phyloP scores from a whole-genome alignment of 257 asterid species.

The Solanum stenotomum region DNA sequence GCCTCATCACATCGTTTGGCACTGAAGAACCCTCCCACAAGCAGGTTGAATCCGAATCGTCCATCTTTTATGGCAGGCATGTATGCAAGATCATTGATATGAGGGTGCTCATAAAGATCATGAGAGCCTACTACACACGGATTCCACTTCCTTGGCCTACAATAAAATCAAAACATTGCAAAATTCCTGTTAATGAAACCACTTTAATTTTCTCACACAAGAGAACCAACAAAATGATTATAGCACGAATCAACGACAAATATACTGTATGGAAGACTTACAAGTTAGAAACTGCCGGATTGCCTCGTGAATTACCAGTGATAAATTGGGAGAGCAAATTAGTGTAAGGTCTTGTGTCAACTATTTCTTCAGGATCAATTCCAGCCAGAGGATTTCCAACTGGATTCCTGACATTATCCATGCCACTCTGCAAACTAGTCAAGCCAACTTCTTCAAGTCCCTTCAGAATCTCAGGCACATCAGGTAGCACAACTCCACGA shows the following conservation, averaged over 20 bases:
- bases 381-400: constrained; percentile 98
- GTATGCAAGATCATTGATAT: constrained; percentile 89
- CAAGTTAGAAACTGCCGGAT: constrained; percentile 85
- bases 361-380: constrained; percentile 80
- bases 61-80: constrained; percentile 89
- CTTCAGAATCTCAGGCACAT: constrained; percentile 75
- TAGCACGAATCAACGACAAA: not conserved
- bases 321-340: constrained; percentile 71
- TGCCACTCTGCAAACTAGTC: constrained; percentile 96
- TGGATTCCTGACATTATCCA: constrained; percentile 96
- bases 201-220: not conserved
- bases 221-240: not conserved
- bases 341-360: constrained; percentile 82
- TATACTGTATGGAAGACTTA: constrained; percentile 17
- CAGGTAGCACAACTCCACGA: constrained; percentile 80
- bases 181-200: not conserved
- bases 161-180: not conserved
- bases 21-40: constrained; percentile 94
- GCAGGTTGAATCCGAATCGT: constrained; percentile 72
- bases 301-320: constrained; percentile 76
- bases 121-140: constrained; percentile 91
- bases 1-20: constrained; percentile 94
- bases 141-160: constrained; percentile 99
- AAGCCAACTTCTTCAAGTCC: constrained; percentile 82
- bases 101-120: constrained; percentile 96